Percentiles rank a stretch among this genome's conserved stretches.
Conservation (phyloP, 805 yeast genomes). For the Sungouiozyma ichnusensis region DNA sequence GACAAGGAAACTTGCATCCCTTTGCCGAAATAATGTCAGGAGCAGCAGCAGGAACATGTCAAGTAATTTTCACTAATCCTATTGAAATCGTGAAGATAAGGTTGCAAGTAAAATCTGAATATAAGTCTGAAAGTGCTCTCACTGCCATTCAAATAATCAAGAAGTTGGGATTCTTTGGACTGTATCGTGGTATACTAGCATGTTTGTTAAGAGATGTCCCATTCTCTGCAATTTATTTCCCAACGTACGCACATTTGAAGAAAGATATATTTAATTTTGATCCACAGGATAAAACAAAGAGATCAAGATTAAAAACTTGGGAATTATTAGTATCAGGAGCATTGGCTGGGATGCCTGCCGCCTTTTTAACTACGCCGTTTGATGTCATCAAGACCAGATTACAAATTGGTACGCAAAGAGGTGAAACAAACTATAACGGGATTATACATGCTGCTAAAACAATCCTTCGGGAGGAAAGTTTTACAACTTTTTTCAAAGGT, state of each 20-base stretch:
- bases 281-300: constrained; percentile 51
- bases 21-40: constrained; percentile 77
- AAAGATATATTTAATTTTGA: constrained; percentile 73
- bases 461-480: constrained; percentile 74
- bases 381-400: constrained; percentile 94
- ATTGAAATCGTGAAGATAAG: constrained; percentile 91
- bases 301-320: constrained; percentile 60
- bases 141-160: constrained; percentile 54
- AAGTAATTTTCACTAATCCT: constrained; percentile 92
- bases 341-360: constrained; percentile 96
- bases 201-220: constrained; percentile 93
- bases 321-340: constrained; percentile 85
- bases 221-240: constrained; percentile 93
- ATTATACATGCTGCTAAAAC: constrained; percentile 66
- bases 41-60: constrained; percentile 92
- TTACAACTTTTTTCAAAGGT: constrained; percentile 86
- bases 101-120: constrained; percentile 84
- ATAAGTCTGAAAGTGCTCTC: constrained; percentile 29
- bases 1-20: constrained; percentile 37
- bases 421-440: constrained; percentile 69
- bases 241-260: constrained; percentile 90
- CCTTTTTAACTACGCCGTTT: constrained; percentile 90
- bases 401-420: constrained; percentile 70
- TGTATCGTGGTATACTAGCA: constrained; percentile 86
- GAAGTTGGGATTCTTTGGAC: constrained; percentile 71